Conservation (phyloP, 306 rosid genomes). For the Cicer chorassanicum region DNA sequence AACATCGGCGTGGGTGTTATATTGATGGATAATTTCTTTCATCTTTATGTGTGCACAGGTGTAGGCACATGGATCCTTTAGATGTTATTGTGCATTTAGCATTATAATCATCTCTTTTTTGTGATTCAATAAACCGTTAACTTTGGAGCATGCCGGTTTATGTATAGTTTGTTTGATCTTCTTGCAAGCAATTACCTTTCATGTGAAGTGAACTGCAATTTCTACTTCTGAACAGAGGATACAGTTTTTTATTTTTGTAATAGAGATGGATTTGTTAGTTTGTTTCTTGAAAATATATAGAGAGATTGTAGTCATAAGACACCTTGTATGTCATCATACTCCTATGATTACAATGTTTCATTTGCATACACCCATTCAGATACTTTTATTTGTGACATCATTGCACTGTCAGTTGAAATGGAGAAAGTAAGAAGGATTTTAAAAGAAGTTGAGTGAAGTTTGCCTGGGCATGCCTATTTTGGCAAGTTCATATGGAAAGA, state of each 20-base stretch:
- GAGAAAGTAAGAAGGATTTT: not conserved
- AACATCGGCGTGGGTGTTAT: not conserved
- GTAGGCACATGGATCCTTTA: not conserved
- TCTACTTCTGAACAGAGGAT: not conserved
- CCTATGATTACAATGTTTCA: slow-evolving; percentile 1
- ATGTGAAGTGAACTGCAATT: slow-evolving; percentile 33
- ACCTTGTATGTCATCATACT: not conserved
- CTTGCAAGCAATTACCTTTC: not conserved
- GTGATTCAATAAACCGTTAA: not conserved
- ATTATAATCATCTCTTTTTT: not conserved
- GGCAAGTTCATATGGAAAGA: not conserved
- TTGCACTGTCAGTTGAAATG: slow-evolving; percentile 2
- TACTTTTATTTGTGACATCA: not conserved
- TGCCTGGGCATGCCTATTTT: not conserved
- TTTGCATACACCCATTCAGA: not conserved
- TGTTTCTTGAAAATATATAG: slow-evolving; percentile 2
- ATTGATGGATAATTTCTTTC: slow-evolving; percentile 12
- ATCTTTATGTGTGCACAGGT: not conserved
- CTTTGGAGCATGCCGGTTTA: not conserved
- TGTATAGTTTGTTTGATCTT: slow-evolving; percentile 26
- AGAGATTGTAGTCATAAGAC: slow-evolving; percentile 5
- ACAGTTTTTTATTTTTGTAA: not conserved
- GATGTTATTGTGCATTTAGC: slow-evolving; percentile 11
- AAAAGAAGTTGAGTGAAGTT: not conserved
- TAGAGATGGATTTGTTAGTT: slow-evolving; percentile 8